Base-by-base conservation (phyloP, 202 grass and related monocot genomes). In the Cymbopogon flexuosus region DNA sequence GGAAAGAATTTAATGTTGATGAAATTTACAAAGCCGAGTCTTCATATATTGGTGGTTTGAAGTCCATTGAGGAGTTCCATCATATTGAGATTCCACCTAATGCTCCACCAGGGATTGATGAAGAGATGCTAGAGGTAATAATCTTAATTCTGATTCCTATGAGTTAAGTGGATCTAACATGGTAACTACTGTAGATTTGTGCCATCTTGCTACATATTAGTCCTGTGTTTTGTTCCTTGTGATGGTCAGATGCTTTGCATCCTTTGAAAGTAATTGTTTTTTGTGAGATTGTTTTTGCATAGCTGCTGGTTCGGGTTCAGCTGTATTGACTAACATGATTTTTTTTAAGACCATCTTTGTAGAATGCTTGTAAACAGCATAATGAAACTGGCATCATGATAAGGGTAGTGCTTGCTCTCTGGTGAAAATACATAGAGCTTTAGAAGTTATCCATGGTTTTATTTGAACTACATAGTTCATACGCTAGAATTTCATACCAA, bases 11-110 rank as follows among this genome's bases (percentile, higher is more conserved):
- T 76, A 84, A 93, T 76, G 54, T 91, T 73, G 85, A 91, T 79
- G 96, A 99, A 74, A 82, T 96, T 58, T 99, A 99, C 77, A 93
- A 87, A 49, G 86, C 76, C 0, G 92, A 99, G 58, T 87, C 86
- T 70, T 99, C 92, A 69, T 87, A 91, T 85, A 96, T 99, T 85
- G 79, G 42, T 82, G 83, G 73, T 69, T 85, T 96, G 70, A 72
- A 88, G 88, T 88, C 90, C 33, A 49, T 96, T n/a, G 92, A 93
- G 65, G 90, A 96, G 40, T 93, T 90, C 62, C 67, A 52, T 80
- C 92, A 96, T 85, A 78, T 99, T 65, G 90, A 96, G 78, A 88
- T 99, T 82, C 96, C 92, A 57, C 77, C 83, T 65, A 82, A 84
- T 75, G 85, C 83, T n/a, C 96, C 96, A 72, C 65, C 81, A 3